Evolutionary conservation across 305 asterid species (phyloP).

Genomic region (Coffea humblotiana): DNA sequence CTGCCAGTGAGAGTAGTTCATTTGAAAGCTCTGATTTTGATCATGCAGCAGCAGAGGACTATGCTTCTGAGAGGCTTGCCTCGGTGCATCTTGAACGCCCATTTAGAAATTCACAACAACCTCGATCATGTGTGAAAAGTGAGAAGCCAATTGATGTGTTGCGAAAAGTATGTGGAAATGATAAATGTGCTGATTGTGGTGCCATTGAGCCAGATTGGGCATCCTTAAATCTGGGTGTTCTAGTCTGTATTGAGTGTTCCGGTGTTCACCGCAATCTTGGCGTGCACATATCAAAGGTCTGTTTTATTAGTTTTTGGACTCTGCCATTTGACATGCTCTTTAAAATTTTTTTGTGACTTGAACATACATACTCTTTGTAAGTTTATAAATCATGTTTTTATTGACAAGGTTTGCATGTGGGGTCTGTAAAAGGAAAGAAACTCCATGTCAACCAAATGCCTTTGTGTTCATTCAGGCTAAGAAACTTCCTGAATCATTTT

Average conservation of each 20-base stretch:
- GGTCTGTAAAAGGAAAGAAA: background rate
- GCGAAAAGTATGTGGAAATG: slow-evolving; percentile 85
- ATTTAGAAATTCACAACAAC: slow-evolving; percentile 63
- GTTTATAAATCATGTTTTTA: background rate
- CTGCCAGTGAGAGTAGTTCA: slow-evolving; percentile 98
- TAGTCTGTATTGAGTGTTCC: slow-evolving; percentile 98
- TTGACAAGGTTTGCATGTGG: background rate
- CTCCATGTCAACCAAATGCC: background rate
- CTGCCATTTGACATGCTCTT: background rate
- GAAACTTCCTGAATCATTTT: background rate
- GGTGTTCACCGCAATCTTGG: slow-evolving; percentile 99
- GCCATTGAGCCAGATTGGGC: slow-evolving; percentile 99
- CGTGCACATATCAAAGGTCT: slow-evolving; percentile 98
- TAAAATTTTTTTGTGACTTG: slow-evolving; percentile 4
- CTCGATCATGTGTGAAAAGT: slow-evolving; percentile 50
- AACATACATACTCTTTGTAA: slow-evolving; percentile 2
- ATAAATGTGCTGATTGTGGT: slow-evolving; percentile 94
- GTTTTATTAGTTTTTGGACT: slow-evolving; percentile 3
- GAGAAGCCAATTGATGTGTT: slow-evolving; percentile 91
- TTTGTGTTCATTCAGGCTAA: background rate
- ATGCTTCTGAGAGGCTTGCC: slow-evolving; percentile 69
- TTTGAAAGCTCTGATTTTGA: slow-evolving; percentile 90
- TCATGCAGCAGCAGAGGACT: slow-evolving; percentile 81
- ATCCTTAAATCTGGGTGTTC: slow-evolving; percentile 93
- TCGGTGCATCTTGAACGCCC: slow-evolving; percentile 66